phyloP scores from a whole-genome alignment of 1,284 basidiomycete genomes.

The Phylloboletellus chloephorus region DNA sequence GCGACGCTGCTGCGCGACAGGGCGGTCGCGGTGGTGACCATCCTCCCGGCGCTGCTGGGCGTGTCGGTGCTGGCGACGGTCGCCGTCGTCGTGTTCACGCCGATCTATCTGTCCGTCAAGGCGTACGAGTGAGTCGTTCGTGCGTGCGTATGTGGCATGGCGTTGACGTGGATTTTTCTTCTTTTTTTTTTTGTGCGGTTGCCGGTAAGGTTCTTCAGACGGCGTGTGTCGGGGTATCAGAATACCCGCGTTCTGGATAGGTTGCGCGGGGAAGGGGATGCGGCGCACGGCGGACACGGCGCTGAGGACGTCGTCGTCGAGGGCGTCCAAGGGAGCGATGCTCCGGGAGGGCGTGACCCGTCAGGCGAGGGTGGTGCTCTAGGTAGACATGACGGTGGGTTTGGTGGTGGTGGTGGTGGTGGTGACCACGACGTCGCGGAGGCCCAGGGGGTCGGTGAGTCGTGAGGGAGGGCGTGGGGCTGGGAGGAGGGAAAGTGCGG shows the following conservation, averaged over 20 bases:
- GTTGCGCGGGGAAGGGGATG: not conserved
- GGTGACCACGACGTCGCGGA: too few species aligned
- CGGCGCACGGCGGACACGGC: not conserved
- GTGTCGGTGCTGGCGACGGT: constrained; percentile 16
- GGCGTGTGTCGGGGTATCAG: not conserved
- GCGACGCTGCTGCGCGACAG: constrained; percentile 2
- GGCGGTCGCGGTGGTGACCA: constrained; percentile 3
- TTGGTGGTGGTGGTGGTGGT: too few species aligned
- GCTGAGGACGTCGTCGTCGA: too few species aligned
- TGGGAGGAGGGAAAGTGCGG: too few species aligned
- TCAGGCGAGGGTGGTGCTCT: not conserved
- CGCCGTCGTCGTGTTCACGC: not conserved
- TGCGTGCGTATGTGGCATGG: too few species aligned
- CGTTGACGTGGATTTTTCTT: constrained; percentile 7
- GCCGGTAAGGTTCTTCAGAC: constrained; percentile 13
- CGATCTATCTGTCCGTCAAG: constrained; percentile 14
- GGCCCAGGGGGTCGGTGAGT: too few species aligned
- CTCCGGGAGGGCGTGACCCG: not conserved
- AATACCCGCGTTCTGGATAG: constrained; percentile 9
- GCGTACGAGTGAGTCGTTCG: constrained; percentile 14
- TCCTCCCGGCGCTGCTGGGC: constrained; percentile 17
- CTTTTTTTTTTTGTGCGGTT: not conserved
- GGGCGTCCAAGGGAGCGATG: too few species aligned
- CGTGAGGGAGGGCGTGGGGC: too few species aligned
- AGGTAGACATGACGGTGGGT: not conserved